Conservation (phyloP, 2,329 filamentous ascomycete species). For the Colletotrichum sp. region DNA sequence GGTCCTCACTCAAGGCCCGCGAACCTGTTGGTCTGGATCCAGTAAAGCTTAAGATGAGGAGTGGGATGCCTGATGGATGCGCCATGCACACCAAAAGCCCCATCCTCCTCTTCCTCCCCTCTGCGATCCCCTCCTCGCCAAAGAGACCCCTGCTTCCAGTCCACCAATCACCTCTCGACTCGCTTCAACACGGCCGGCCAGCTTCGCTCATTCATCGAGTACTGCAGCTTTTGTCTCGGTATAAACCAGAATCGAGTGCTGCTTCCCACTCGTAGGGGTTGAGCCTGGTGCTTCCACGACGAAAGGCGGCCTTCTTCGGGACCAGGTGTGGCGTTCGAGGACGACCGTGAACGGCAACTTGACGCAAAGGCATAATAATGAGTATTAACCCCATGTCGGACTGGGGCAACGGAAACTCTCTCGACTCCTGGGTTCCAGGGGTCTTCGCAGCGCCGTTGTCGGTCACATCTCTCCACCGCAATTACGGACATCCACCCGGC, state of each 20-base stretch:
- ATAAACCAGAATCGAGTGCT: neutral
- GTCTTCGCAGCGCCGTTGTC: constrained; percentile 2
- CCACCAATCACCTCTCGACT: neutral
- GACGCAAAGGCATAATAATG: constrained; percentile 2
- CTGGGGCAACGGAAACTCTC: neutral
- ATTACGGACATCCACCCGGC: constrained; percentile 8
- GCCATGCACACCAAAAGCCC: neutral
- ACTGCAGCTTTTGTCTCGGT: neutral
- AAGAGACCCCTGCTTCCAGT: neutral
- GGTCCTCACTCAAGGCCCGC: neutral
- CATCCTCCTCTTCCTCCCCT: neutral
- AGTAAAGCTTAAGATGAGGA: constrained; percentile 5
- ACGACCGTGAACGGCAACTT: neutral
- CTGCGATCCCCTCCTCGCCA: neutral
- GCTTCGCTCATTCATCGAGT: neutral
- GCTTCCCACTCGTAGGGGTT: neutral
- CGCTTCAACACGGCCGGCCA: neutral
- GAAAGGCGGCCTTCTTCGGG: neutral
- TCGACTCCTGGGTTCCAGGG: neutral
- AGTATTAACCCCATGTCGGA: neutral
- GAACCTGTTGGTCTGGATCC: neutral
- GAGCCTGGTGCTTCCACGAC: neutral
- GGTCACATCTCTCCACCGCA: constrained; percentile 7
- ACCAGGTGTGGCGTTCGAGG: neutral
- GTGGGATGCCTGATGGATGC: neutral